Evolutionary conservation across 441 rosid species (phyloP).

Genomic region (Pelargonium cotyledonis): DNA sequence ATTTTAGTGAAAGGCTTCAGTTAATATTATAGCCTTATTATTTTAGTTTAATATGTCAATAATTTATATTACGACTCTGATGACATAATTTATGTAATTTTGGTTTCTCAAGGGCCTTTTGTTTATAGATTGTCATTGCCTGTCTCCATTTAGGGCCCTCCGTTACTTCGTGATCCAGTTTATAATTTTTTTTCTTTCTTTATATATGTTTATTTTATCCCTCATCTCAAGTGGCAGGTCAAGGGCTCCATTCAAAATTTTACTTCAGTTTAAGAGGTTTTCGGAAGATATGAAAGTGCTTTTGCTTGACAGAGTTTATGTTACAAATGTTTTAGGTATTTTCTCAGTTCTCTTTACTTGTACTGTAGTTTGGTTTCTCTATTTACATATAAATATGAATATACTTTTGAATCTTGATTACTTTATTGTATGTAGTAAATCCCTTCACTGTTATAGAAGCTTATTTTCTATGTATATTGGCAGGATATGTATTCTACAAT

Average conservation of each 20-base stretch:
- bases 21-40: too few species aligned
- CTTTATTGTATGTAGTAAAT: slow-evolving; percentile 1
- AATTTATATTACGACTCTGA: too few species aligned
- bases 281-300: slow-evolving; percentile 58
- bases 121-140: too few species aligned
- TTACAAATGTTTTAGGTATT: slow-evolving; percentile 75
- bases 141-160: neutral
- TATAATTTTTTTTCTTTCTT: neutral
- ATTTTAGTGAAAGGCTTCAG: neutral
- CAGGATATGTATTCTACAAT: slow-evolving; percentile 80
- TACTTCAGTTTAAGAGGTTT: slow-evolving; percentile 49
- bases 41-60: too few species aligned
- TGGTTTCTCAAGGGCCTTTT: too few species aligned
- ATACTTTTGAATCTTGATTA: neutral
- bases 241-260: slow-evolving; percentile 18
- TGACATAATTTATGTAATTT: too few species aligned
- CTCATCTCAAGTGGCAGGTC: slow-evolving; percentile 29
- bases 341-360: slow-evolving; percentile 10
- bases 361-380: neutral
- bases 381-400: neutral
- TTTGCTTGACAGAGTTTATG: slow-evolving; percentile 57
- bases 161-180: neutral
- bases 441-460: neutral
- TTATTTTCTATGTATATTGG: slow-evolving; percentile 13
- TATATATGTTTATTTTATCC: slow-evolving; percentile 5